Evolutionary conservation across 176 grass and related monocot species (phyloP).

Genomic region (Aegilops tauschii): DNA sequence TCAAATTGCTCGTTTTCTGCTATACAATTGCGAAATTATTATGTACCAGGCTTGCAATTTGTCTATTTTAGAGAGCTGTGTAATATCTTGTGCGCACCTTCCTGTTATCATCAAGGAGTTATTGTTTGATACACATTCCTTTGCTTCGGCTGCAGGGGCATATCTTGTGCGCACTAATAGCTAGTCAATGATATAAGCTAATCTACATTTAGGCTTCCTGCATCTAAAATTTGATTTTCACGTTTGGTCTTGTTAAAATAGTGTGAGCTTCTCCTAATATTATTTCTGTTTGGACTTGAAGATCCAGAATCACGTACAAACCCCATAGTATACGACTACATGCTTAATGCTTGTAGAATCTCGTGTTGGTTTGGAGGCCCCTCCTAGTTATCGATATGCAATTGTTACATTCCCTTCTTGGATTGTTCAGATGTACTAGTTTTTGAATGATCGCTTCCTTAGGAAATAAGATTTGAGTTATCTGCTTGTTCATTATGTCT

Average conservation of each 20-base stretch:
- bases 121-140: neutral
- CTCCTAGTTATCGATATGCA: conserved; percentile 26
- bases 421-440: conserved; percentile 12
- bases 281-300: conserved; percentile 15
- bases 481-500: conserved; percentile 6
- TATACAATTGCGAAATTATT: neutral
- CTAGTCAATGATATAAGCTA: neutral
- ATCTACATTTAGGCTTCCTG: neutral
- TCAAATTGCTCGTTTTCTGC: neutral
- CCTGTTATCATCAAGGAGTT: no score
- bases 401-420: conserved; percentile 3
- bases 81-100: no score
- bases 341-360: neutral
- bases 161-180: neutral
- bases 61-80: conserved; percentile 6
- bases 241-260: neutral
- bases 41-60: neutral
- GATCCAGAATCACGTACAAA: neutral
- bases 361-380: neutral
- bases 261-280: conserved; percentile 3
- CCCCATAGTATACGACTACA: neutral
- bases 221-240: neutral
- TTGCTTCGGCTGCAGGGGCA: neutral
- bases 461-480: conserved; percentile 11
- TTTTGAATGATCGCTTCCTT: conserved; percentile 2